These are phyloP conservation scores for Panus rudis DNA, from an alignment of 768 basidiomycete genomes.

Conservation along the genomic window DNA sequence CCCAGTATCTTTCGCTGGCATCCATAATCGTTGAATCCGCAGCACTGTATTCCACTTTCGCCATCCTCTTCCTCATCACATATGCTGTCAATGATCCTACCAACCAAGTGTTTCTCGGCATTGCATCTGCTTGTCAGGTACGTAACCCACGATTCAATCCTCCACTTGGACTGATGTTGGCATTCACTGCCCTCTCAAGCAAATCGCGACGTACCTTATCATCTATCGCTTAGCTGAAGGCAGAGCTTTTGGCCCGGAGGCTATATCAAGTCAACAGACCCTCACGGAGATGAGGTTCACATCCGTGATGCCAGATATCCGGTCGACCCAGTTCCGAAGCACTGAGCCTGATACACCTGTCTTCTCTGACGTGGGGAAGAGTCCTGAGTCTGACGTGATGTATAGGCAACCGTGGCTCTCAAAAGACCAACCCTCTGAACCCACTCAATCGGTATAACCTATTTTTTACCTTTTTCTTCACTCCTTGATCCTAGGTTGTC, in stretches of 20 bases:
- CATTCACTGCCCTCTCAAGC: conserved; percentile 5
- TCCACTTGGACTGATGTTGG: not conserved
- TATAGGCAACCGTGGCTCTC: too few relatives aligned
- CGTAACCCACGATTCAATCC: not conserved
- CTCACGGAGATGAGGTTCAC: too few relatives aligned
- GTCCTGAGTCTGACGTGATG: too few relatives aligned
- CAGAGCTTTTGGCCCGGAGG: conserved; percentile 1
- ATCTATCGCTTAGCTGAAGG: conserved; percentile 20
- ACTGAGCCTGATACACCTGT: too few relatives aligned
- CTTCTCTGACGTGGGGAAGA: too few relatives aligned
- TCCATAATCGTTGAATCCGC: conserved; percentile 22
- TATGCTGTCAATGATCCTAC: conserved; percentile 17
- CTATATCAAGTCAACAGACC: not conserved
- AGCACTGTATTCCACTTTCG: conserved; percentile 19
- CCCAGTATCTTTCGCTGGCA: conserved; percentile 18
- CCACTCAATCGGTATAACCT: too few relatives aligned
- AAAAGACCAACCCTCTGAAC: too few relatives aligned
- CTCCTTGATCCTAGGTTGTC: too few relatives aligned
- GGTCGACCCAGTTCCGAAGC: too few relatives aligned
- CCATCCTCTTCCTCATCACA: conserved; percentile 20
- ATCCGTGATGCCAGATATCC: too few relatives aligned
- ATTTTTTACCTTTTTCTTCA: too few relatives aligned
- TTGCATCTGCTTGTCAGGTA: conserved; percentile 12
- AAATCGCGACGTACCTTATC: conserved; percentile 19
- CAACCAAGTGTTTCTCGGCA: conserved; percentile 15